These are phyloP conservation scores for Medicago lupulina DNA, from an alignment of 306 rosid genomes.

Conservation along the genomic window DNA sequence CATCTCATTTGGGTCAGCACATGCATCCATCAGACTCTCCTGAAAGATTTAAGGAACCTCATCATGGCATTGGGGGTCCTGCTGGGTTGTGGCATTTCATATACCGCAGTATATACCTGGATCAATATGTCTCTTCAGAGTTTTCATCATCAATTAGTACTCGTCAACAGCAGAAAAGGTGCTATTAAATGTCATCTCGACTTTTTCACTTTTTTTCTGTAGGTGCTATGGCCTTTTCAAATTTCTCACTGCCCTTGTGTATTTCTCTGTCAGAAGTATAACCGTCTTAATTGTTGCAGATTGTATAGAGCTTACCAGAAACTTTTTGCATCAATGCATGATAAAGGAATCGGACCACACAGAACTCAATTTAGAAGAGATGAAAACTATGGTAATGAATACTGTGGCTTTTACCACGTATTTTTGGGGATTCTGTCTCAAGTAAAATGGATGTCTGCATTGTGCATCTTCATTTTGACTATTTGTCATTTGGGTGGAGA, in stretches of 20 bases:
- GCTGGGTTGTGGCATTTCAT: conserved; percentile 98
- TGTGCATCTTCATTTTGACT: conserved; percentile 24
- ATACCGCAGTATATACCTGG: conserved; percentile 88
- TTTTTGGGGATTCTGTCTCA: conserved; percentile 20
- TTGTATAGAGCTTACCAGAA: conserved; percentile 92
- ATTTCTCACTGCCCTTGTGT: neutral
- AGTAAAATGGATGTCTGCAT: conserved; percentile 28
- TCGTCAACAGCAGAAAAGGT: conserved; percentile 84
- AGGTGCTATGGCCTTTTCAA: neutral
- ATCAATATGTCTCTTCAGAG: conserved; percentile 93
- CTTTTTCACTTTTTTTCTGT: conserved; percentile 24
- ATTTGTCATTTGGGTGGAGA: conserved; percentile 29
- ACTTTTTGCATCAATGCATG: conserved; percentile 91
- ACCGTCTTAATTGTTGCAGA: conserved; percentile 61
- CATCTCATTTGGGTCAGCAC: conserved; percentile 72
- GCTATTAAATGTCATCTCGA: conserved; percentile 19
- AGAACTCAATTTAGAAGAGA: conserved; percentile 97
- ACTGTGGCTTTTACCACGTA: conserved; percentile 7
- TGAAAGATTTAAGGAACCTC: conserved; percentile 68
- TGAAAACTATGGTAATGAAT: conserved; percentile 81
- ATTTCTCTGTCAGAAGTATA: conserved; percentile 24
- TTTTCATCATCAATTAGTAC: conserved; percentile 73
- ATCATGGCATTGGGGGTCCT: conserved; percentile 77
- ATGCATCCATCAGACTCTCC: conserved; percentile 74
- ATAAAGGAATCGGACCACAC: conserved; percentile 84